phyloP scores from a whole-genome alignment of 2,329 filamentous ascomycete species.

The Nothophoma quercina region DNA sequence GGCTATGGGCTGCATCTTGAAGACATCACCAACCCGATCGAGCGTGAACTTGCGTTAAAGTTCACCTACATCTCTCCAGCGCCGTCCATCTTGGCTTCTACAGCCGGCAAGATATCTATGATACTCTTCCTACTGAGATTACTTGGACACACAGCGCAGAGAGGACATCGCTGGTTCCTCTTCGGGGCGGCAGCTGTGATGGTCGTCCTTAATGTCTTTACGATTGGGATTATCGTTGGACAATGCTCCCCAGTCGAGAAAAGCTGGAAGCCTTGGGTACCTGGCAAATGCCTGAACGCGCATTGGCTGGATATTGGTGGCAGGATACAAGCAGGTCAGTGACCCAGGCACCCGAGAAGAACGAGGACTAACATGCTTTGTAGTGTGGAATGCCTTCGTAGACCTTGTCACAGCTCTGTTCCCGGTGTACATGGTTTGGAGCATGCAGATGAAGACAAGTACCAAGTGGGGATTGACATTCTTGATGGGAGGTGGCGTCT shows the following conservation, averaged over 20 bases:
- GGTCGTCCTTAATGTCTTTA: slow-evolving; percentile 3
- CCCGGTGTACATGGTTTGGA: slow-evolving; percentile 9
- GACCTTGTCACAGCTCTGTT: slow-evolving; percentile 2
- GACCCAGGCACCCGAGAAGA: neutral
- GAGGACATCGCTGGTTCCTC: neutral
- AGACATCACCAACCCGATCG: neutral
- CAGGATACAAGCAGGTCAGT: neutral
- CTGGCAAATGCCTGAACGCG: neutral
- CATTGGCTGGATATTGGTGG: neutral
- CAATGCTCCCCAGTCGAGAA: neutral
- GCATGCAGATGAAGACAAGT: slow-evolving; percentile 6
- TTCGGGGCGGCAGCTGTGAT: neutral
- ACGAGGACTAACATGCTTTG: no score
- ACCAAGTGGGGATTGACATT: slow-evolving; percentile 9
- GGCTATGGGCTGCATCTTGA: neutral
- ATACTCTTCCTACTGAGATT: neutral
- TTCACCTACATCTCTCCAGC: slow-evolving; percentile 2
- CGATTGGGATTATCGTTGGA: neutral
- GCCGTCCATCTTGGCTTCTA: neutral
- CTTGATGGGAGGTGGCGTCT: slow-evolving; percentile 3
- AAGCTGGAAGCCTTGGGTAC: neutral
- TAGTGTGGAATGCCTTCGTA: neutral
- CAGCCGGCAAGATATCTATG: neutral
- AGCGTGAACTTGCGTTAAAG: slow-evolving; percentile 1
- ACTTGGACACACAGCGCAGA: neutral